Evolutionary conservation across 176 grass and related monocot genomes (phyloP), one percentile per base, ranked within the genome.

Genomic region (Metroxylon sagu): DNA sequence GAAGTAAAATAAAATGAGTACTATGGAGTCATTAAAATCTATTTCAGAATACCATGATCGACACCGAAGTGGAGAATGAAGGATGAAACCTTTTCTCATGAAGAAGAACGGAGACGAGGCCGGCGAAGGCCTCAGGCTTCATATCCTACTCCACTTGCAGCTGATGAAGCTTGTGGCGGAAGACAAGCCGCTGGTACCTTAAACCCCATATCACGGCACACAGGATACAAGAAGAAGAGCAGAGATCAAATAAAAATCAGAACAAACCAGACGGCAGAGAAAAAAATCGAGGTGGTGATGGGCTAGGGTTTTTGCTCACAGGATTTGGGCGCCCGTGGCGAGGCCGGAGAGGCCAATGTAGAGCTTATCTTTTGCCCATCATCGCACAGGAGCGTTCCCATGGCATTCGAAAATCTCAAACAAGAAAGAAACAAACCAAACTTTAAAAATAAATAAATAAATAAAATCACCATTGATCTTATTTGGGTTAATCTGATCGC

Each of bases 361-460:
- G 49, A 97, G 83, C 61, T 90, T 89, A 65, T 78, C 70, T 56
- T 19, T 56, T 56, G n/a, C 19, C 54, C 4, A 19, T 19, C 54
- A 56, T 56, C 5, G 54, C n/a, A 56, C 6, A 18, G 14, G 54
- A 25, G 92, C 92, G 61, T 78, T 78, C 19, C 92, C 92, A 57
- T 97, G 90, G 73, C 91, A 97, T 75, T 97, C 92, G 59, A 95
- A 95, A 69, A 85, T 95, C 89, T 95, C n/a, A n/a, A n/a, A n/a
- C n/a, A n/a, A n/a, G n/a, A n/a, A n/a, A n/a, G n/a, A n/a, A n/a
- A n/a, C n/a, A n/a, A n/a, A n/a, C n/a, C n/a, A n/a, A n/a, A n/a
- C n/a, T n/a, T n/a, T n/a, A n/a, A n/a, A n/a, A n/a, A n/a, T n/a
- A n/a, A n/a, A n/a, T n/a, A n/a, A n/a, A n/a, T n/a, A n/a, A n/a